Evolutionary conservation across 768 basidiomycete genomes (phyloP).

Genomic region (Mycena metata): DNA sequence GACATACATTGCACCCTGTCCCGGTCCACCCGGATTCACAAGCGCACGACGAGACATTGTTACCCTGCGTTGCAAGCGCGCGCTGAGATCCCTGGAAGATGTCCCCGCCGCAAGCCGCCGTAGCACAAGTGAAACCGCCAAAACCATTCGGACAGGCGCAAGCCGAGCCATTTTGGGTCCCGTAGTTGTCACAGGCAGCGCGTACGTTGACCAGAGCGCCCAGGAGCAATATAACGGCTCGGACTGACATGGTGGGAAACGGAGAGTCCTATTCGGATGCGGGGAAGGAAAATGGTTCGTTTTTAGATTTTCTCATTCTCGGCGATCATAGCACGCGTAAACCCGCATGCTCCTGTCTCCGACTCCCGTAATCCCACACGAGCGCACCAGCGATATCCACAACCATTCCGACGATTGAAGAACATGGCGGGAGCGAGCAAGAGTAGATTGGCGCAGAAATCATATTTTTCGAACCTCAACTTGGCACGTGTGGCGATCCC

Average conservation of each 20-base stretch:
- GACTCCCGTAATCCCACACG: too few relatives aligned
- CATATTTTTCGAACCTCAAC: too few relatives aligned
- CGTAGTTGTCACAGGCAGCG: constrained; percentile 79
- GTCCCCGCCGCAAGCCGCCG: constrained; percentile 83
- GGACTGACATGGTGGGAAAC: constrained; percentile 19
- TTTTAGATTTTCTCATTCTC: not conserved
- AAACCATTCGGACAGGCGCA: constrained; percentile 90
- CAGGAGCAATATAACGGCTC: constrained; percentile 24
- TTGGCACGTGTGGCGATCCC: too few relatives aligned
- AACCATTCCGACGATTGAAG: too few relatives aligned
- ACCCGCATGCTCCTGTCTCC: too few relatives aligned
- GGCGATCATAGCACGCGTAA: not conserved
- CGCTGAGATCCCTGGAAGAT: constrained; percentile 80
- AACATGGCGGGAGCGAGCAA: too few relatives aligned
- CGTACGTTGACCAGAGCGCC: constrained; percentile 27
- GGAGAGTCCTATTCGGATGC: not conserved
- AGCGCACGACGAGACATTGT: constrained; percentile 75
- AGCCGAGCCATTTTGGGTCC: constrained; percentile 62
- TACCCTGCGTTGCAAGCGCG: constrained; percentile 63
- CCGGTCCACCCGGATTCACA: constrained; percentile 86
- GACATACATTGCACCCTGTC: constrained; percentile 85
- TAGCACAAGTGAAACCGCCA: constrained; percentile 77
- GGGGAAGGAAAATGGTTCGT: not conserved
- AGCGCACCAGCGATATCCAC: too few relatives aligned
- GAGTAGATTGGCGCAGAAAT: too few relatives aligned